Evolutionary conservation across 805 yeast species (phyloP).

Genomic region (Wickerhamiella shivajii): DNA sequence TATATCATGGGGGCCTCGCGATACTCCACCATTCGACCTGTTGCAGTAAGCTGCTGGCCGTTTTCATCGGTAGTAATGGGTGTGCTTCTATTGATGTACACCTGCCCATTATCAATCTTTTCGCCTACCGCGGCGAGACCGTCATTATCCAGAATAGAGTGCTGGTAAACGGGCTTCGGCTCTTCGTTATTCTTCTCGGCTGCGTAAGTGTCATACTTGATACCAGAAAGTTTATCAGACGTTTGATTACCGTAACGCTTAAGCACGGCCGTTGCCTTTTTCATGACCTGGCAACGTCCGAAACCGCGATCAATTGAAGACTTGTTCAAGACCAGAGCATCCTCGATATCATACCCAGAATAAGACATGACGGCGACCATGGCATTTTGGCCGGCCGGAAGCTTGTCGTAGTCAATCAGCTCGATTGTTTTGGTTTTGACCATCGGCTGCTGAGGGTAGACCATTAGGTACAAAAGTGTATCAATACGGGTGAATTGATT

Average conservation of each 20-base stretch:
- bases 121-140: slow-evolving; percentile 96
- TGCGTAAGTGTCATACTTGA: slow-evolving; percentile 57
- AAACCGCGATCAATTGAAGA: slow-evolving; percentile 91
- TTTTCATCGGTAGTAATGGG: slow-evolving; percentile 70
- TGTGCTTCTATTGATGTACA: slow-evolving; percentile 81
- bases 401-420: slow-evolving; percentile 82
- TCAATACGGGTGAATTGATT: slow-evolving; percentile 94
- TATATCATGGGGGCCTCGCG: slow-evolving; percentile 85
- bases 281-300: slow-evolving; percentile 91
- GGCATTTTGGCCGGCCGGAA: slow-evolving; percentile 98
- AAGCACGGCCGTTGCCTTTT: slow-evolving; percentile 78
- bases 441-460: slow-evolving; percentile 99
- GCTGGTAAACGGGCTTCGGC: slow-evolving; percentile 59
- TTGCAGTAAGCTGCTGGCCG: slow-evolving; percentile 24
- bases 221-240: slow-evolving; percentile 79
- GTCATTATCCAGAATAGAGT: slow-evolving; percentile 77
- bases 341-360: slow-evolving; percentile 98
- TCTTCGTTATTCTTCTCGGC: slow-evolving; percentile 42
- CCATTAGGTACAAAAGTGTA: slow-evolving; percentile 84
- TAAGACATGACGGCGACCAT: slow-evolving; percentile 98
- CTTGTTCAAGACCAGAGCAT: slow-evolving; percentile 89
- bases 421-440: slow-evolving; percentile 96
- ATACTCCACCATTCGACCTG: slow-evolving; percentile 38
- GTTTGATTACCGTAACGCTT: slow-evolving; percentile 92
- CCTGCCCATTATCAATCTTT: slow-evolving; percentile 81